Conservation (phyloP, 129 eudicot species). For the Escallonia herrerae region DNA sequence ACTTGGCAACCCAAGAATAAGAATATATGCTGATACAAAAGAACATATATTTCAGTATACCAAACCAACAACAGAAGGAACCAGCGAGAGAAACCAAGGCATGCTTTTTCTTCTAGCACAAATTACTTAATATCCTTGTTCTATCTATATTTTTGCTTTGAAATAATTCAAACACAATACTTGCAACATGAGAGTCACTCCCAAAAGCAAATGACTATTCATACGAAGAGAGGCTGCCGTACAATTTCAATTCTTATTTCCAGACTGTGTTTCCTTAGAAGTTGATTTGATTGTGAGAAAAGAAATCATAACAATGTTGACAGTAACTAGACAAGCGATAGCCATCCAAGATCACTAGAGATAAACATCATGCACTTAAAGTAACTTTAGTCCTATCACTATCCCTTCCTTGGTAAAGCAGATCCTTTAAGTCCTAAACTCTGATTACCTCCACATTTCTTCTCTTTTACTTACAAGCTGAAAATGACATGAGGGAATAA, state of each 20-base stretch:
- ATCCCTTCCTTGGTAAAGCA: constrained; percentile 24
- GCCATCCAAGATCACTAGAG: constrained; percentile 14
- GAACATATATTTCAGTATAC: too few species aligned
- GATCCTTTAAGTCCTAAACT: constrained; percentile 15
- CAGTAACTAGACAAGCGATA: constrained; percentile 13
- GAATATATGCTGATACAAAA: too few species aligned
- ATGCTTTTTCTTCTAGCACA: too few species aligned
- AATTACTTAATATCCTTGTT: too few species aligned
- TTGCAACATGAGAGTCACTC: too few species aligned
- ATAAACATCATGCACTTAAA: constrained; percentile 28
- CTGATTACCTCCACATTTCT: constrained; percentile 13
- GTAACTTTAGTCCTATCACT: constrained; percentile 32
- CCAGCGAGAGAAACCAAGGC: too few species aligned
- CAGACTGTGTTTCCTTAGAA: constrained; percentile 4
- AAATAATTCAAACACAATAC: too few species aligned
- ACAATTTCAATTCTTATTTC: neutral
- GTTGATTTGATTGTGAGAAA: constrained; percentile 8
- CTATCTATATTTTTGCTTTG: too few species aligned
- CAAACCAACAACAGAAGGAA: too few species aligned
- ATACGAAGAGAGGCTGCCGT: neutral
- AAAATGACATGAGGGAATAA: constrained; percentile 19
- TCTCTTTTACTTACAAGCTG: constrained; percentile 13
- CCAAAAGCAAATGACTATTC: too few species aligned
- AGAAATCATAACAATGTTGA: constrained; percentile 11
- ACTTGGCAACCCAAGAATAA: too few species aligned